Conservation (phyloP, 805 yeast genomes). For the Suhomyces tanzawaensis region DNA sequence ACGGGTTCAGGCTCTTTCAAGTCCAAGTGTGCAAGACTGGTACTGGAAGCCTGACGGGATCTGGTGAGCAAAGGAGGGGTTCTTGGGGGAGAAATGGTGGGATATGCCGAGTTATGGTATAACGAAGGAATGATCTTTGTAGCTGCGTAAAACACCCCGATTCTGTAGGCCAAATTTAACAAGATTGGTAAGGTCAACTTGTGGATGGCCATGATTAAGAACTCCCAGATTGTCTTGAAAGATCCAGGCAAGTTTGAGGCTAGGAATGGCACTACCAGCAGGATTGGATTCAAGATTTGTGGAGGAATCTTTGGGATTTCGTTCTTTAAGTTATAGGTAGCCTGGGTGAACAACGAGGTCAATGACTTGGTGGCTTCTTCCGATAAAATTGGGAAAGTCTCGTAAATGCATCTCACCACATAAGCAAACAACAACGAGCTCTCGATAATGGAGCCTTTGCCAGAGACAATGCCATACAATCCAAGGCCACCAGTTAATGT, state of each 20-base stretch:
- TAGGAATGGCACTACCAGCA: slow-evolving; percentile 39
- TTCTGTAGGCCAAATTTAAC: slow-evolving; percentile 78
- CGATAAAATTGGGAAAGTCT: slow-evolving; percentile 85
- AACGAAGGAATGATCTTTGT: slow-evolving; percentile 88
- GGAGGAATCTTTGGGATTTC: slow-evolving; percentile 39
- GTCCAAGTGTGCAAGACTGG: neutral
- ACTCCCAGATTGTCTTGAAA: slow-evolving; percentile 54
- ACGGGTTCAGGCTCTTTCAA: neutral
- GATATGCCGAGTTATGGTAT: slow-evolving; percentile 40
- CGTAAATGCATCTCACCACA: slow-evolving; percentile 88
- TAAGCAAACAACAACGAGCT: slow-evolving; percentile 83
- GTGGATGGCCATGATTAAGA: slow-evolving; percentile 47
- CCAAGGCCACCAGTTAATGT: slow-evolving; percentile 75
- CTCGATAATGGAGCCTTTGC: slow-evolving; percentile 87
- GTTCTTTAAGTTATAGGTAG: slow-evolving; percentile 30
- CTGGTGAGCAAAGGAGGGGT: slow-evolving; percentile 34
- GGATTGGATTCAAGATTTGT: slow-evolving; percentile 24
- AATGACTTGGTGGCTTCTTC: slow-evolving; percentile 41
- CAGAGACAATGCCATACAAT: slow-evolving; percentile 77
- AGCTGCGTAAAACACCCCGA: slow-evolving; percentile 85
- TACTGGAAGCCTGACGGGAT: slow-evolving; percentile 30
- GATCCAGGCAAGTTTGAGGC: slow-evolving; percentile 55
- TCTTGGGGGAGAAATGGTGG: slow-evolving; percentile 35
- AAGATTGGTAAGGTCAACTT: slow-evolving; percentile 80
- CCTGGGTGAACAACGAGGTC: slow-evolving; percentile 30